These are phyloP conservation scores for Ceratocystis alfenasii DNA, from an alignment of 2,329 filamentous ascomycete species.

Conservation along the genomic window DNA sequence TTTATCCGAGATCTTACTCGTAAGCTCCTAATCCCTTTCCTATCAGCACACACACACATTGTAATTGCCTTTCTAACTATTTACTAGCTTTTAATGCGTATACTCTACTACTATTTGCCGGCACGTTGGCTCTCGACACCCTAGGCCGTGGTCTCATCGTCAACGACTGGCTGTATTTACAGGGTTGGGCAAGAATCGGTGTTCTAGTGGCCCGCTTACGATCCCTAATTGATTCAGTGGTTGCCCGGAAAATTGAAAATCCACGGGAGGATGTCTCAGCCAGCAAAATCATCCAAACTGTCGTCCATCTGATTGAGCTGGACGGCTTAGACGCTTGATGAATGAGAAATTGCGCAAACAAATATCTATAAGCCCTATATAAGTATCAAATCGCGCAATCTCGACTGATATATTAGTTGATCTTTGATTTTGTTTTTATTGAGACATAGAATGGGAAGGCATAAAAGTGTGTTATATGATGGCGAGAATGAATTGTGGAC, in stretches of 20 bases:
- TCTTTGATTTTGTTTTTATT: slow-evolving; percentile 6
- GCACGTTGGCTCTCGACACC: slow-evolving; percentile 74
- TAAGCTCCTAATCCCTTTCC: slow-evolving; percentile 35
- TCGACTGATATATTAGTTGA: neutral
- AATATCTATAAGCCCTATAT: neutral
- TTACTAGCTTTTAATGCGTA: slow-evolving; percentile 70
- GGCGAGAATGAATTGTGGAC: neutral
- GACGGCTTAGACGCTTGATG: slow-evolving; percentile 65
- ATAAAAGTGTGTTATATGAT: slow-evolving; percentile 7
- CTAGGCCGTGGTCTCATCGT: slow-evolving; percentile 76
- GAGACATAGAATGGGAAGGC: neutral
- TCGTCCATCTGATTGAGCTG: slow-evolving; percentile 71
- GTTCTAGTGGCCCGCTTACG: slow-evolving; percentile 75
- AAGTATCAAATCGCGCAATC: neutral
- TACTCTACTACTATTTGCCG: slow-evolving; percentile 76
- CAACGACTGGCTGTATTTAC: slow-evolving; percentile 75
- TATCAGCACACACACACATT: neutral
- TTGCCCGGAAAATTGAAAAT: slow-evolving; percentile 70
- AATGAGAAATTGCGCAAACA: neutral
- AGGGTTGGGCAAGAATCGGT: slow-evolving; percentile 90
- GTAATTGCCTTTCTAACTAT: neutral
- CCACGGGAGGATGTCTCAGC: slow-evolving; percentile 43
- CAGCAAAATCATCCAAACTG: slow-evolving; percentile 61
- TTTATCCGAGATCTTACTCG: slow-evolving; percentile 86
- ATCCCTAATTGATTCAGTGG: slow-evolving; percentile 72